phyloP scores from a whole-genome alignment of 2,329 filamentous ascomycete species.

The Ilyonectria robusta region DNA sequence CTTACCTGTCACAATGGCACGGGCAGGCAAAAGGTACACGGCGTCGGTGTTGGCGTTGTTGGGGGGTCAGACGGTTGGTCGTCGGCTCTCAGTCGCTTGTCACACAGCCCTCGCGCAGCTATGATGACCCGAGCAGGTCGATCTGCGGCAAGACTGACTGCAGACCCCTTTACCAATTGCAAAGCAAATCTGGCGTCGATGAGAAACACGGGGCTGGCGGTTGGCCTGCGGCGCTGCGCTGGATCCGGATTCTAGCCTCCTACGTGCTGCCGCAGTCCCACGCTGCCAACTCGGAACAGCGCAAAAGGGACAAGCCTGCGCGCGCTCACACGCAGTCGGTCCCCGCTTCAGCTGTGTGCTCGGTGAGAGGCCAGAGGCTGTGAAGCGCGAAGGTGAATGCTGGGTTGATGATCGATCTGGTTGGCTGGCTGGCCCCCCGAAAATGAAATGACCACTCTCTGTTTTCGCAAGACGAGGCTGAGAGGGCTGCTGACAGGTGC shows the following conservation, averaged over 20 bases:
- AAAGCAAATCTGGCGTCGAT: background rate
- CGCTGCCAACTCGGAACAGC: background rate
- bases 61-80: constrained; percentile 4
- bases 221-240: background rate
- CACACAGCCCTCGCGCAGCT: constrained; percentile 24
- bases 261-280: constrained; percentile 1
- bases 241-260: background rate
- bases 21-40: background rate
- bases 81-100: constrained; percentile 5
- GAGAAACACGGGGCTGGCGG: constrained; percentile 2
- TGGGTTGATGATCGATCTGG: constrained; percentile 7
- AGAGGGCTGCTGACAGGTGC: constrained; percentile 1
- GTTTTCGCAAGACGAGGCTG: constrained; percentile 24
- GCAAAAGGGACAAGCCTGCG: background rate
- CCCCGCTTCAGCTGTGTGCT: background rate
- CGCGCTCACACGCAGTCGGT: background rate
- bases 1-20: constrained; percentile 41
- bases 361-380: background rate
- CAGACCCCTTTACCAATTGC: constrained; percentile 4
- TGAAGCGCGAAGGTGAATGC: background rate
- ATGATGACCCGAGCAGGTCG: constrained; percentile 14
- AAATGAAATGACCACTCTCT: constrained; percentile 23
- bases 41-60: constrained; percentile 8
- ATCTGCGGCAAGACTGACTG: constrained; percentile 4
- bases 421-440: constrained; percentile 10